phyloP scores from a whole-genome alignment of 257 asterid genomes.

The Echites panduratus region DNA sequence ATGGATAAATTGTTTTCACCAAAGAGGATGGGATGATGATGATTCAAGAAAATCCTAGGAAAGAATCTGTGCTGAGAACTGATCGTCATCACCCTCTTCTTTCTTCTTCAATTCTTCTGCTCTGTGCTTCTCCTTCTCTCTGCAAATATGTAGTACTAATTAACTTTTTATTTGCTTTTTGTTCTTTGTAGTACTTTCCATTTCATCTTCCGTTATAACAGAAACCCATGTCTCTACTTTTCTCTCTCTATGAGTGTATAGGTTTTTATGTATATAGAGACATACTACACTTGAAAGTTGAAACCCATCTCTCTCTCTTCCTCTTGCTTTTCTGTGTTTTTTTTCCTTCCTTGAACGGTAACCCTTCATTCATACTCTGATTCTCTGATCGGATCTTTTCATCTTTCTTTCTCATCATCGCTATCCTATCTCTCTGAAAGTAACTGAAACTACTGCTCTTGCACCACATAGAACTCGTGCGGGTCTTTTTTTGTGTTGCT shows the following conservation, averaged over 20 bases:
- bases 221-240: not conserved
- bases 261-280: not conserved
- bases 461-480: not conserved
- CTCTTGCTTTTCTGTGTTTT: conserved; percentile 11
- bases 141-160: not conserved
- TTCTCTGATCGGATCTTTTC: not conserved
- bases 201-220: conserved; percentile 10
- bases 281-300: not conserved
- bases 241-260: not conserved
- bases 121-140: not conserved
- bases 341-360: not conserved
- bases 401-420: not conserved
- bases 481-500: not conserved
- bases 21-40: too few relatives aligned
- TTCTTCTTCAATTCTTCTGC: not conserved
- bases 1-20: not conserved
- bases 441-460: not conserved
- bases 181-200: not conserved
- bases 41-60: not conserved
- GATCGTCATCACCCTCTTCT: not conserved
- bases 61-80: not conserved
- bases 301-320: conserved; percentile 7
- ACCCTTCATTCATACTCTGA: conserved; percentile 1
- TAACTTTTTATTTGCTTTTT: not conserved
- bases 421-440: not conserved